These are phyloP conservation scores for Beauveria medogensis DNA, from an alignment of 2,329 filamentous ascomycete genomes.

Conservation along the genomic window DNA sequence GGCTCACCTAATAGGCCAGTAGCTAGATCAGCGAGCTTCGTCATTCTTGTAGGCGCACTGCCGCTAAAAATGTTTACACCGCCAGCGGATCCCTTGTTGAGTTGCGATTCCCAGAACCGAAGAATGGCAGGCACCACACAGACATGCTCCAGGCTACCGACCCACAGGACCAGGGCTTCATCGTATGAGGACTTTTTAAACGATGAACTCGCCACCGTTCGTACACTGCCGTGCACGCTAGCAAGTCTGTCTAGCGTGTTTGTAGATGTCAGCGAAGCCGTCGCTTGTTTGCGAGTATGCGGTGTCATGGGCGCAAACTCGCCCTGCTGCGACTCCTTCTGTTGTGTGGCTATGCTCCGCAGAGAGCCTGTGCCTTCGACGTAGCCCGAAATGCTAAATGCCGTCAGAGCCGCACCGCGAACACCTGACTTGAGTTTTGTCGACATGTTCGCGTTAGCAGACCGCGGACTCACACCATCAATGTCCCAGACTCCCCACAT, in stretches of 20 bases:
- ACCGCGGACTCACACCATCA: conserved; percentile 45
- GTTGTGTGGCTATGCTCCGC: conserved; percentile 30
- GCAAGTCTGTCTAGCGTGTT: conserved; percentile 43
- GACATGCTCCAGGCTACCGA: conserved; percentile 48
- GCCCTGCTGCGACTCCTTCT: conserved; percentile 29
- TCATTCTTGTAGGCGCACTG: conserved; percentile 46
- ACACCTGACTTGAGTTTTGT: conserved; percentile 44
- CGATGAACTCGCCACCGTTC: conserved; percentile 37
- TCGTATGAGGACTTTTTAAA: conserved; percentile 37
- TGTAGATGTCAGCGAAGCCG: conserved; percentile 34
- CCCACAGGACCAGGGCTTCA: conserved; percentile 49
- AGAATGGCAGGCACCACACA: conserved; percentile 47
- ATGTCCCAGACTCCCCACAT: conserved; percentile 64
- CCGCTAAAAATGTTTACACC: conserved; percentile 49
- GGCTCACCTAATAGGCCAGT: conserved; percentile 49
- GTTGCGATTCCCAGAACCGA: conserved; percentile 53
- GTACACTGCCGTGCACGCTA: conserved; percentile 44
- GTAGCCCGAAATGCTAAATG: conserved; percentile 50
- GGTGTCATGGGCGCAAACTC: conserved; percentile 60
- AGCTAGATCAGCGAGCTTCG: conserved; percentile 44
- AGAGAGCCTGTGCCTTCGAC: conserved; percentile 52
- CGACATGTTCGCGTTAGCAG: conserved; percentile 34
- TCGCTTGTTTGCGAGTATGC: conserved; percentile 47
- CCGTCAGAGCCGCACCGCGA: conserved; percentile 48
- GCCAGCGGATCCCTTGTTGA: conserved; percentile 41